Conservation (phyloP, 306 rosid species). For the Malus fusca region DNA sequence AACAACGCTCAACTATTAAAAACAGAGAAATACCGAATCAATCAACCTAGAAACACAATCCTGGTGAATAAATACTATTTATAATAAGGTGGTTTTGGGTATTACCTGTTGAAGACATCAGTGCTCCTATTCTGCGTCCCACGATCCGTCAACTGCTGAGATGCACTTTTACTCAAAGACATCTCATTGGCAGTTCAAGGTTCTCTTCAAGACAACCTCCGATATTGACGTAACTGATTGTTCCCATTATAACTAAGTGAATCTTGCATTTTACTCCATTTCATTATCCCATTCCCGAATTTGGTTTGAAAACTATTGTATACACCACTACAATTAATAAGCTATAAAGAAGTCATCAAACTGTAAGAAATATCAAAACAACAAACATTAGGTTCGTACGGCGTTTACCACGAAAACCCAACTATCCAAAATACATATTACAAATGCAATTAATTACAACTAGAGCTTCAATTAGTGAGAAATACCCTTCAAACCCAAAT, state of each 20-base stretch:
- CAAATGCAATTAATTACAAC: neutral
- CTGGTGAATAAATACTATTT: neutral
- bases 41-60: conserved; percentile 12
- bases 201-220: conserved; percentile 19
- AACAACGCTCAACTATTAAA: neutral
- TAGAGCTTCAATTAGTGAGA: neutral
- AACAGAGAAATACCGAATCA: neutral
- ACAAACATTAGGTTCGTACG: too few relatives aligned
- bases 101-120: conserved; percentile 24
- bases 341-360: neutral
- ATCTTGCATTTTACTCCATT: conserved; percentile 25
- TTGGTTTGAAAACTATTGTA: neutral
- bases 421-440: neutral
- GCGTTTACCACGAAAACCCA: neutral
- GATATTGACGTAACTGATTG: neutral
- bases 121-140: conserved; percentile 18
- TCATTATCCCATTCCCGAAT: conserved; percentile 9
- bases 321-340: neutral
- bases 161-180: conserved; percentile 33
- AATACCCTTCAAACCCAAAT: neutral
- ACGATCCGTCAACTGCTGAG: conserved; percentile 18
- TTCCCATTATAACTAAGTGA: conserved; percentile 19
- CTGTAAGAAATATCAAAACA: neutral
- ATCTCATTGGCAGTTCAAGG: conserved; percentile 22
- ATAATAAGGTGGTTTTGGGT: neutral